Evolutionary conservation across 768 basidiomycete genomes (phyloP).

Genomic region (Amanita phalloides): DNA sequence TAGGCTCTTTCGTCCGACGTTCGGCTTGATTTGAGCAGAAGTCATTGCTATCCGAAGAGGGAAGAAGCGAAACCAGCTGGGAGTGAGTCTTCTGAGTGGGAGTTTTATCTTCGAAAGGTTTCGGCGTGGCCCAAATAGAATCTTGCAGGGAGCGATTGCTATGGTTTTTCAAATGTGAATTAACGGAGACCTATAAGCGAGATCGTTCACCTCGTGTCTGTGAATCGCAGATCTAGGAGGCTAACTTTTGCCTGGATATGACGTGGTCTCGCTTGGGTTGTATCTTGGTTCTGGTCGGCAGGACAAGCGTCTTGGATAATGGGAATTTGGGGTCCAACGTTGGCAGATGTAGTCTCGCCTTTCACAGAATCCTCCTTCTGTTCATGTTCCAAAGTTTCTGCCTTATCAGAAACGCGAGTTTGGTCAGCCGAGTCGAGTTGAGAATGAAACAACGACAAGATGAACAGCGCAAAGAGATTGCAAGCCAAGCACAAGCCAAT

Average conservation of each 20-base stretch:
- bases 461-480: background rate
- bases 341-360: background rate
- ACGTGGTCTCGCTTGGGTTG: background rate
- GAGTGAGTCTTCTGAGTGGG: background rate
- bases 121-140: slow-evolving; percentile 6
- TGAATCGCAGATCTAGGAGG: slow-evolving; percentile 2
- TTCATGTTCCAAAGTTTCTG: background rate
- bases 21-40: slow-evolving; percentile 3
- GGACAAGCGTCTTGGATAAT: background rate
- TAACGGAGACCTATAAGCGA: background rate
- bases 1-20: background rate
- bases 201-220: background rate
- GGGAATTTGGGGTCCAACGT: background rate
- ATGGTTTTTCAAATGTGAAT: background rate
- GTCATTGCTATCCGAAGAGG: background rate
- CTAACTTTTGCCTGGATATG: background rate
- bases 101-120: background rate
- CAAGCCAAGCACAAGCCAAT: background rate
- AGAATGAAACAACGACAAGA: background rate
- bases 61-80: background rate
- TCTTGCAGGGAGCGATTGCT: slow-evolving; percentile 5
- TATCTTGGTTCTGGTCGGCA: background rate
- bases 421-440: background rate
- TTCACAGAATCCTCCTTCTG: background rate
- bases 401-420: background rate